Percentiles rank a stretch among this genome's conserved stretches.
Conservation (phyloP, 768 basidiomycete species). For the Exidia glandulosa region DNA sequence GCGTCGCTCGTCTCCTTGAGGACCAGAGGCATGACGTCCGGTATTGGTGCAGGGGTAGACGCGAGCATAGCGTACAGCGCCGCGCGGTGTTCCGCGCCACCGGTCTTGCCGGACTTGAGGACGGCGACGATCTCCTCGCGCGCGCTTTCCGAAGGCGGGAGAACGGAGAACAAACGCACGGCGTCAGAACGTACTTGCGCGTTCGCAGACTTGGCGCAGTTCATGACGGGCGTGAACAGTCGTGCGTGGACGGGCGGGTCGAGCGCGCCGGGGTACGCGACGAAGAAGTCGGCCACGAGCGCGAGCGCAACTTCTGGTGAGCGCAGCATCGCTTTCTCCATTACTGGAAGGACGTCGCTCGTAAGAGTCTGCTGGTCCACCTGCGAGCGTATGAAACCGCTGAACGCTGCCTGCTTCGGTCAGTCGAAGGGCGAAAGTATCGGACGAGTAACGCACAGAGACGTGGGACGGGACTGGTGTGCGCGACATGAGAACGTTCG, state of each 20-base stretch:
- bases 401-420: slow-evolving; percentile 35
- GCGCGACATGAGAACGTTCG: slow-evolving; percentile 57
- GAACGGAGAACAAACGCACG: slow-evolving; percentile 40
- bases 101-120: slow-evolving; percentile 74
- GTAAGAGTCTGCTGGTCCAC: slow-evolving; percentile 42
- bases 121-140: slow-evolving; percentile 60
- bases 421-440: not conserved
- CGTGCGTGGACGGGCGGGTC: slow-evolving; percentile 37
- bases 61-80: slow-evolving; percentile 72
- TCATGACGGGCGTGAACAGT: slow-evolving; percentile 47
- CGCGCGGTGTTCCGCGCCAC: slow-evolving; percentile 76
- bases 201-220: slow-evolving; percentile 67
- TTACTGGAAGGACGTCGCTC: slow-evolving; percentile 47
- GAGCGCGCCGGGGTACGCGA: slow-evolving; percentile 40
- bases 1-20: slow-evolving; percentile 73
- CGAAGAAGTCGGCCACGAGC: slow-evolving; percentile 47
- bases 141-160: slow-evolving; percentile 33
- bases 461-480: slow-evolving; percentile 45
- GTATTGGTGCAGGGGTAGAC: slow-evolving; percentile 30
- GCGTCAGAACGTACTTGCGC: slow-evolving; percentile 45
- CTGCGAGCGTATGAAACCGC: slow-evolving; percentile 49
- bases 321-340: slow-evolving; percentile 72
- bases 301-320: slow-evolving; percentile 70
- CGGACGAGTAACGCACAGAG: slow-evolving; percentile 31
- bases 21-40: slow-evolving; percentile 33